A percentile compares a stretch with the other conserved stretches of the same genome.
phyloP scores from a whole-genome alignment of 1,139 yeast genomes.

The Geotrichum citri-aurantii region DNA sequence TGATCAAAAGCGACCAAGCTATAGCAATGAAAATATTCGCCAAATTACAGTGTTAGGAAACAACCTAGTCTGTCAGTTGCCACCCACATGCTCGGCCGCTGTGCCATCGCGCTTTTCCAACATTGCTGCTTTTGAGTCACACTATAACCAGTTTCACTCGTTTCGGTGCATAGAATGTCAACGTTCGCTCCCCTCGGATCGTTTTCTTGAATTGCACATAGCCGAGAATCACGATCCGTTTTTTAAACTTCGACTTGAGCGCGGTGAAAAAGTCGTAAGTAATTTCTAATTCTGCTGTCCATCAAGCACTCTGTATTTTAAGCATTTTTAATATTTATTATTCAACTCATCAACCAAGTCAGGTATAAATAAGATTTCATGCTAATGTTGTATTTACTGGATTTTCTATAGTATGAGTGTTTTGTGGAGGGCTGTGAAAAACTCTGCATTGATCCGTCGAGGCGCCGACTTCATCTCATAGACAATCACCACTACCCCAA shows the following conservation, averaged over 20 bases:
- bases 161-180: conserved; percentile 42
- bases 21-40: background rate
- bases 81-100: conserved; percentile 15
- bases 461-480: conserved; percentile 46
- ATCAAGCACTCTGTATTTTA: background rate
- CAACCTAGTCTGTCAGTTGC: conserved; percentile 12
- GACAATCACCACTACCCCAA: conserved; percentile 49
- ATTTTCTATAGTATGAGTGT: conserved; percentile 37
- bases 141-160: conserved; percentile 24
- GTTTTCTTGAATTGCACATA: conserved; percentile 45
- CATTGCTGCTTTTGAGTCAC: conserved; percentile 24
- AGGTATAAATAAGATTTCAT: background rate
- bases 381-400: background rate
- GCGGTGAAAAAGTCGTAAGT: conserved; percentile 38
- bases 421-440: conserved; percentile 39
- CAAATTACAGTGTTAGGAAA: background rate
- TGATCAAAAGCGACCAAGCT: background rate
- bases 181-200: conserved; percentile 41
- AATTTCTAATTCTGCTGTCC: background rate
- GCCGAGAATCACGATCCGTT: conserved; percentile 54
- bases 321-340: background rate
- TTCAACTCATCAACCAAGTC: background rate
- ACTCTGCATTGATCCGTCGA: conserved; percentile 37
- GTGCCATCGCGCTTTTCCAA: background rate
- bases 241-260: conserved; percentile 36